Base-by-base conservation (phyloP, 2,329 filamentous ascomycete genomes). In the Sarocladium oryzae region DNA sequence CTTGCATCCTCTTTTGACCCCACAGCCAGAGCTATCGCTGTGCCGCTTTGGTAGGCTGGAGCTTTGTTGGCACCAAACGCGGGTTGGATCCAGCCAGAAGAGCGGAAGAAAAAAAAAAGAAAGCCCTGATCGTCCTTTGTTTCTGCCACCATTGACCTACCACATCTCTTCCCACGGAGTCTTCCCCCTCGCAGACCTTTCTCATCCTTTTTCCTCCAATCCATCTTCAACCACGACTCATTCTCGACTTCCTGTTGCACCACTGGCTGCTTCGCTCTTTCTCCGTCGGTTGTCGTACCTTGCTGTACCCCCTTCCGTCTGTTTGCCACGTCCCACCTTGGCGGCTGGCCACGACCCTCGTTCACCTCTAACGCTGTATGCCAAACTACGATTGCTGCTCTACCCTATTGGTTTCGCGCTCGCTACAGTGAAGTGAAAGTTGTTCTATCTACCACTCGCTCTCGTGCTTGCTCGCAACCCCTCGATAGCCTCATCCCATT, bases 101-200 rank as follows among this genome's bases (percentile, higher is more conserved):
- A 30, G n/a, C 43, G 24, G 40, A 48, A 30, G 43, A 15, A 48
- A 33, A 48, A 48, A 30, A 33, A 48, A 48, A n/a, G n/a, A 48
- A 48, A 48, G 43, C 43, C 28, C 43, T 48, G 43, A 21, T 18
- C 43, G 43, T 33, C 26, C 23, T 43, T 40, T 43, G 26, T 32
- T 48, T 48, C 43, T 48, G 43, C 26, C 43, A n/a, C n/a, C 28
- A 21, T 33, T 48, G 43, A 48, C 43, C 43, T 48, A 43, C 43
- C 43, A n/a, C n/a, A n/a, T 48, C 10, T 5, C 16, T 26, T 20
- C 16, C 21, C 40, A 23, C 37, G 37, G 40, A 26, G 26, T 5
- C 23, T 26, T 28, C 40, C 23, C 40, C 24, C 40, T 20, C 36
- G 36, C 36, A 20, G 10, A 7, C 36, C 10, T 40, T 16, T 21